phyloP scores from a whole-genome alignment of 495 filamentous ascomycete genomes.

The Eremomyces bilateralis region DNA sequence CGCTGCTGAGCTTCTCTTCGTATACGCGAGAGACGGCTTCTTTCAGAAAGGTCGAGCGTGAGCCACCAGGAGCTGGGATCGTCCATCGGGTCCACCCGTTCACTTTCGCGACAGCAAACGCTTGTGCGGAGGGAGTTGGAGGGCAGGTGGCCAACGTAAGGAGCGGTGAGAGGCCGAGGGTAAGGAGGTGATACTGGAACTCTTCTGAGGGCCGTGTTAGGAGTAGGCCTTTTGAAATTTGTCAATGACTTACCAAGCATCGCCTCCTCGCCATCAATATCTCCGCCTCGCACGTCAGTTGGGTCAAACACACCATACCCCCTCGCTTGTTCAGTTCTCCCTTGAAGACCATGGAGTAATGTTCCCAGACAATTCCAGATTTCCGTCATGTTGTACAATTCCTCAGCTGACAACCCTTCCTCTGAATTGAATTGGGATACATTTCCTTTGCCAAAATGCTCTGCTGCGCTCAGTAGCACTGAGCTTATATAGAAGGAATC shows the following conservation, averaged over 20 bases:
- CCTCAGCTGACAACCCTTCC: slow-evolving; percentile 29
- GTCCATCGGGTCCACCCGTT: slow-evolving; percentile 37
- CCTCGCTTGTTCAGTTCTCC: slow-evolving; percentile 31
- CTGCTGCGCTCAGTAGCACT: slow-evolving; percentile 32
- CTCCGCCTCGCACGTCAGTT: slow-evolving; percentile 23
- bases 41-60: slow-evolving; percentile 38
- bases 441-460: slow-evolving; percentile 35
- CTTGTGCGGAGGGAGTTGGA: not conserved
- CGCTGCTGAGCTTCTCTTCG: slow-evolving; percentile 24
- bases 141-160: slow-evolving; percentile 30
- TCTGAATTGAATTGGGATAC: no score
- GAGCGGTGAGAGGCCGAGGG: slow-evolving; percentile 34
- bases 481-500: slow-evolving; percentile 30
- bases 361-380: slow-evolving; percentile 42
- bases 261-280: slow-evolving; percentile 30
- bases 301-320: slow-evolving; percentile 32
- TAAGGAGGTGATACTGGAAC: slow-evolving; percentile 39
- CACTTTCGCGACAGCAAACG: slow-evolving; percentile 28
- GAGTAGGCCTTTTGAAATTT: not conserved
- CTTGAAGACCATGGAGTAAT: slow-evolving; percentile 35
- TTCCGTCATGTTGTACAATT: slow-evolving; percentile 44
- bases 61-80: slow-evolving; percentile 21
- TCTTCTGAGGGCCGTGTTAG: slow-evolving; percentile 30
- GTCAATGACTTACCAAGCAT: slow-evolving; percentile 25
- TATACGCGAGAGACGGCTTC: slow-evolving; percentile 39